Evolutionary conservation across 768 basidiomycete genomes (phyloP).

Genomic region (Lentinula guzmanii): DNA sequence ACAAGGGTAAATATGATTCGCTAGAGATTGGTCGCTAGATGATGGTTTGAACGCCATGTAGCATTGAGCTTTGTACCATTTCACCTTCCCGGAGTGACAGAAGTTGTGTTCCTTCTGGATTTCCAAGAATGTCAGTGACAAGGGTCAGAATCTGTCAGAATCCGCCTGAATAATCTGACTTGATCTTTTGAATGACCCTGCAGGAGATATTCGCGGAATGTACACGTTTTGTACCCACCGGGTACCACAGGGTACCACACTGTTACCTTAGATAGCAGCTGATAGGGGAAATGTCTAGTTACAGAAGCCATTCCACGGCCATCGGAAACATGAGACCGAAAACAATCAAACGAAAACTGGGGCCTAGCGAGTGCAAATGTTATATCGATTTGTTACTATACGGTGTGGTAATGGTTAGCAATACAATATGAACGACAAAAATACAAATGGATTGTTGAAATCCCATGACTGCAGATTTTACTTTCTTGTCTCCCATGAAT

Average conservation of each 20-base stretch:
- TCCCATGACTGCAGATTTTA: conserved; percentile 30
- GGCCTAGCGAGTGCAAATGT: background rate
- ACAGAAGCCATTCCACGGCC: background rate
- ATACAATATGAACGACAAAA: conserved; percentile 5
- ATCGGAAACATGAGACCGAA: background rate
- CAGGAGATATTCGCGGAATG: background rate
- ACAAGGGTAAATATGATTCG: background rate
- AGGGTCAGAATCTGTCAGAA: background rate
- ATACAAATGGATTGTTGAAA: conserved; percentile 46
- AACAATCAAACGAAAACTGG: no score
- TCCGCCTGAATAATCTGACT: background rate
- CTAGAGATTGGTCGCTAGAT: background rate
- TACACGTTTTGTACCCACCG: background rate
- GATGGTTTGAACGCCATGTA: background rate
- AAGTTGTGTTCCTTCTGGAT: no score
- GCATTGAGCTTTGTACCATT: background rate
- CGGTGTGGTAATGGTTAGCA: background rate
- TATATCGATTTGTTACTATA: background rate
- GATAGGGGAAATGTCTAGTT: no score
- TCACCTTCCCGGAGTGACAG: no score
- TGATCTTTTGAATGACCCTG: background rate
- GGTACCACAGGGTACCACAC: background rate
- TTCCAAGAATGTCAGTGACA: background rate
- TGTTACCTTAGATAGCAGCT: no score
- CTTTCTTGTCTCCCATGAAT: background rate